Evolutionary conservation across 2,329 filamentous ascomycete species (phyloP).

Genomic region (Balansia obtecta): DNA sequence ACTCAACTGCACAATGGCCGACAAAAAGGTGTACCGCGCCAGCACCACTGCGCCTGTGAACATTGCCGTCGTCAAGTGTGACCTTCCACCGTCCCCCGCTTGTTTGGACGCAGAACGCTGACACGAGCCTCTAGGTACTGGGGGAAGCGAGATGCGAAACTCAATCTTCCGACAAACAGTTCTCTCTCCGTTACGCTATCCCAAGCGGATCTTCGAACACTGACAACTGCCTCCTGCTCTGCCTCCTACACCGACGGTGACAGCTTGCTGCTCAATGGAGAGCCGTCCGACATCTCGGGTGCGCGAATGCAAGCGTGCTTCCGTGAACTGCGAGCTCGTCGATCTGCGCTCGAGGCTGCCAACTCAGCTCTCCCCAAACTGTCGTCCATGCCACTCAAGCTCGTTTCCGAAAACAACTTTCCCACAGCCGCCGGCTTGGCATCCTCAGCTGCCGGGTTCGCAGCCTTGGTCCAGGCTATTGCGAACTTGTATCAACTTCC

Average conservation of each 20-base stretch:
- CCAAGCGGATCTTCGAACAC: conserved; percentile 83
- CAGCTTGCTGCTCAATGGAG: conserved; percentile 72
- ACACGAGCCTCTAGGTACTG: conserved; percentile 47
- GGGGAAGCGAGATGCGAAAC: conserved; percentile 88
- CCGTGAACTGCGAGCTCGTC: conserved; percentile 67
- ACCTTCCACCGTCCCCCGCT: neutral
- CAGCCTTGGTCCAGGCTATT: conserved; percentile 67
- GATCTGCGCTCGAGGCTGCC: conserved; percentile 59
- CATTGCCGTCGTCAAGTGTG: conserved; percentile 91
- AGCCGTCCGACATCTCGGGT: conserved; percentile 70
- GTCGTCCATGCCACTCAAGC: conserved; percentile 61
- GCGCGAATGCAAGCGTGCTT: conserved; percentile 93
- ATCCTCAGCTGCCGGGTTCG: conserved; percentile 57
- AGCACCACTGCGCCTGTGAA: conserved; percentile 96
- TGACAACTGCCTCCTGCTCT: conserved; percentile 91
- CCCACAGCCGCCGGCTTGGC: conserved; percentile 88
- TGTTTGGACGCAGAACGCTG: neutral
- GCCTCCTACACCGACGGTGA: conserved; percentile 52
- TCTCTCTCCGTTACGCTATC: conserved; percentile 95
- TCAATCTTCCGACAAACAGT: conserved; percentile 96
- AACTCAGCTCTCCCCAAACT: conserved; percentile 72
- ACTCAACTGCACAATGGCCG: conserved; percentile 25
- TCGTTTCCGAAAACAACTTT: conserved; percentile 98
- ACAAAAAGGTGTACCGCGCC: conserved; percentile 63
- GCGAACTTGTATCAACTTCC: conserved; percentile 84